Percentiles rank a stretch among this genome's conserved stretches.
Conservation (phyloP, 495 filamentous ascomycete genomes). For the Letharia columbiana region DNA sequence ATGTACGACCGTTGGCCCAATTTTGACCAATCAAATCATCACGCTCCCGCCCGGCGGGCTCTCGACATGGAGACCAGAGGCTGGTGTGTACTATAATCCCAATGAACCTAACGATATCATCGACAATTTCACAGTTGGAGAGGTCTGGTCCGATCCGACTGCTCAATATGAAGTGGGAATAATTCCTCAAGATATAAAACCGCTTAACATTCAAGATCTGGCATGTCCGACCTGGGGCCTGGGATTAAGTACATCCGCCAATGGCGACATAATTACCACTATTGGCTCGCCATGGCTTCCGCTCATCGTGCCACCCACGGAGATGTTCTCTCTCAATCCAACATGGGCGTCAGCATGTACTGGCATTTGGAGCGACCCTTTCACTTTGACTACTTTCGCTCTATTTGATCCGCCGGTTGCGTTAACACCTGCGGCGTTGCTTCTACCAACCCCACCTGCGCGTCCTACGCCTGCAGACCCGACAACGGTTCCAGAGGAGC, state of each 20-base stretch:
- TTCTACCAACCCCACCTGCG: neutral
- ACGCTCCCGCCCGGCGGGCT: slow-evolving; percentile 8
- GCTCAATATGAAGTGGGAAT: neutral
- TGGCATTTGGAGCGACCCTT: neutral
- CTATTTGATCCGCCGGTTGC: neutral
- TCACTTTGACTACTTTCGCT: neutral
- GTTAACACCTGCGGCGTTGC: neutral
- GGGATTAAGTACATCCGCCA: neutral
- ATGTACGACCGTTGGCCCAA: slow-evolving; percentile 10
- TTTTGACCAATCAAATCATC: slow-evolving; percentile 7
- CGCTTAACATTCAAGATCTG: slow-evolving; percentile 1
- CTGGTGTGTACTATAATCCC: neutral
- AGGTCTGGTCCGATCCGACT: neutral
- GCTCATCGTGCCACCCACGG: neutral
- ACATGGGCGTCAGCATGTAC: neutral
- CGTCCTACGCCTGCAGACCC: neutral
- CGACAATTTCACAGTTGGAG: slow-evolving; percentile 1
- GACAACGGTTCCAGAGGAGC: slow-evolving; percentile 3
- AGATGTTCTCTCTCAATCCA: slow-evolving; percentile 9
- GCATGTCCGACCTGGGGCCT: slow-evolving; percentile 9
- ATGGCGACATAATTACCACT: slow-evolving; percentile 2
- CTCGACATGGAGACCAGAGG: slow-evolving; percentile 2
- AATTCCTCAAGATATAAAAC: neutral
- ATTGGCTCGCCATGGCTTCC: slow-evolving; percentile 17
- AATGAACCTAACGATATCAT: neutral